A percentile compares a stretch with the other conserved stretches of the same genome.
These are phyloP conservation scores for Venturiaceae sp. DNA, from an alignment of 2,329 filamentous ascomycete species.

Conservation along the genomic window DNA sequence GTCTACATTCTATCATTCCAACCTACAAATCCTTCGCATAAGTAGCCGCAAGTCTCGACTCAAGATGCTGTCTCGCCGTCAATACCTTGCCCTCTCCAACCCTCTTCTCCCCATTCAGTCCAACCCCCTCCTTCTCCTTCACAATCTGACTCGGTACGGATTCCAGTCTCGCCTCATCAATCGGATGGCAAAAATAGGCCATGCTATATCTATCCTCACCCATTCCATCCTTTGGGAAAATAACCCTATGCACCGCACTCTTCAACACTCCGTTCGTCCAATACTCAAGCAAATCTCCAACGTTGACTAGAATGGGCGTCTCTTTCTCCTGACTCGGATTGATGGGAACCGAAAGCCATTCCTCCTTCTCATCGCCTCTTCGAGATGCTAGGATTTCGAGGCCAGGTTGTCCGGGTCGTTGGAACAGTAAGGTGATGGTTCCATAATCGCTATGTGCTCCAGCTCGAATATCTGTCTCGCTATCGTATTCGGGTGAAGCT, in stretches of 20 bases:
- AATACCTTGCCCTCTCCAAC: conserved; percentile 29
- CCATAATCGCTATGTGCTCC: conserved; percentile 89
- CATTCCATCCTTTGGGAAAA: conserved; percentile 49
- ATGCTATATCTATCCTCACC: conserved; percentile 45
- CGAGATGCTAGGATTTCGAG: conserved; percentile 62
- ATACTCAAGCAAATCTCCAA: conserved; percentile 66
- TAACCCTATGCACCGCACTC: conserved; percentile 81
- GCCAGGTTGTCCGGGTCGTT: conserved; percentile 73
- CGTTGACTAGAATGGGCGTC: conserved; percentile 56
- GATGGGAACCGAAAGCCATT: conserved; percentile 33
- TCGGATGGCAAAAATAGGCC: conserved; percentile 54
- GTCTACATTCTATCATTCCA: not conserved
- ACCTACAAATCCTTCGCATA: not conserved
- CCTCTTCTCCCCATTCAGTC: conserved; percentile 19
- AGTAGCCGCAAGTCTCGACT: conserved; percentile 46
- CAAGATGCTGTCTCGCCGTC: conserved; percentile 51
- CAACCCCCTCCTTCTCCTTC: conserved; percentile 14
- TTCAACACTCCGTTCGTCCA: conserved; percentile 87
- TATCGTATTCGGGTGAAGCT: conserved; percentile 28
- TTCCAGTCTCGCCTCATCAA: conserved; percentile 44
- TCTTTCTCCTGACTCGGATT: conserved; percentile 24
- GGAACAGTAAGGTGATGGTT: conserved; percentile 65
- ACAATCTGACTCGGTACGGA: conserved; percentile 45
- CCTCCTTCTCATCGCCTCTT: conserved; percentile 20
- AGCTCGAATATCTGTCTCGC: conserved; percentile 62